phyloP scores from a whole-genome alignment of 2,329 filamentous ascomycete genomes.

The Polychaeton citri region DNA sequence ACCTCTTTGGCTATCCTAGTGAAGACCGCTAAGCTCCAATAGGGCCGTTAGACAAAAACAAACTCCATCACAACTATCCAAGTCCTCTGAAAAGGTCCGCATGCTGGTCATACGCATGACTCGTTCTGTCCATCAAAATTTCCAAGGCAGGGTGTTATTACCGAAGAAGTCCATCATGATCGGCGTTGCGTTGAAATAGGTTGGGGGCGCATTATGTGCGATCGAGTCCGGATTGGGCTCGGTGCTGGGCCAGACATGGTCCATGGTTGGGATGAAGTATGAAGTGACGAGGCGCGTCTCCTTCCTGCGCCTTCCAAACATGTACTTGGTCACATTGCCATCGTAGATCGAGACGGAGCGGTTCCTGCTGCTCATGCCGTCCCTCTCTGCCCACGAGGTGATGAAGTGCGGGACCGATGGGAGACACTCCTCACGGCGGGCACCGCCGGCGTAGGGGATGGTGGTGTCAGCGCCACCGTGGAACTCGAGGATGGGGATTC shows the following conservation, averaged over 20 bases:
- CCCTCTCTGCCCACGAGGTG: constrained; percentile 24
- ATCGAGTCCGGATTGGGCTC: constrained; percentile 6
- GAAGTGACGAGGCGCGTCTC: background rate
- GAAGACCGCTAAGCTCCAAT: too few species aligned
- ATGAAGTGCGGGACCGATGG: constrained; percentile 21
- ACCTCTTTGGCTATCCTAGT: too few species aligned
- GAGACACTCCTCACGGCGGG: constrained; percentile 12
- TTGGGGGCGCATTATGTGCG: constrained; percentile 3
- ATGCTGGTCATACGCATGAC: too few species aligned
- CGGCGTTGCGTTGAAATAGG: constrained; percentile 11
- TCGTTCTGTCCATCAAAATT: too few species aligned
- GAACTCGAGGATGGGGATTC: constrained; percentile 30
- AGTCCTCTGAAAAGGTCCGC: too few species aligned
- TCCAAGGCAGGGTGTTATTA: constrained; percentile 9
- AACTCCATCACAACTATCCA: too few species aligned
- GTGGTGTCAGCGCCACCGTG: constrained; percentile 30
- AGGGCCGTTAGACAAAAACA: too few species aligned
- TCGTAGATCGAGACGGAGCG: constrained; percentile 13
- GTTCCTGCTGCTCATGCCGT: constrained; percentile 16
- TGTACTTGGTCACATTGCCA: constrained; percentile 19
- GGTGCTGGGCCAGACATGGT: background rate
- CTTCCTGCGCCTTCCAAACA: background rate
- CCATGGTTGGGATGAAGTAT: background rate
- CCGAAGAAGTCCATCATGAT: constrained; percentile 12
- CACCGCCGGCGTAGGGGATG: constrained; percentile 28